Percentiles rank a stretch among this genome's conserved stretches.
These are phyloP conservation scores for Calcarisporium arbuscula DNA, from an alignment of 2,329 filamentous ascomycete genomes.

Conservation along the genomic window DNA sequence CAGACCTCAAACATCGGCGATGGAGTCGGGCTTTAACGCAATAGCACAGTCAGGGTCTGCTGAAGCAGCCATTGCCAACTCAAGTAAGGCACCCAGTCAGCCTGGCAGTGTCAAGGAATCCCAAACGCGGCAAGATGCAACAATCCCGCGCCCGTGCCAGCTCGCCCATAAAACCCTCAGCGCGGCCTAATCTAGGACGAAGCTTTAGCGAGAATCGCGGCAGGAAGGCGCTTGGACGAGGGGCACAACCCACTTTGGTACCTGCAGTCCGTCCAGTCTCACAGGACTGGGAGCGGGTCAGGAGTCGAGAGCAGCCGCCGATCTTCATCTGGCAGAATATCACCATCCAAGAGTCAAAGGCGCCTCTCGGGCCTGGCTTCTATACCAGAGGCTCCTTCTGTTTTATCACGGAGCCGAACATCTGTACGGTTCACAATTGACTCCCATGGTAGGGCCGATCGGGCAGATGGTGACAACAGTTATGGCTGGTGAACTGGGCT, in stretches of 20 bases:
- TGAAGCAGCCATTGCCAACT: slow-evolving; percentile 19
- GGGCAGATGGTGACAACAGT: slow-evolving; percentile 48
- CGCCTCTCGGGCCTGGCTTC: slow-evolving; percentile 47
- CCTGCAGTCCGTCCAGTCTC: slow-evolving; percentile 35
- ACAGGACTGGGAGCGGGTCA: slow-evolving; percentile 19
- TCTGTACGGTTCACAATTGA: slow-evolving; percentile 60
- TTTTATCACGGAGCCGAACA: slow-evolving; percentile 36
- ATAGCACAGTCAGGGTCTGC: slow-evolving; percentile 21
- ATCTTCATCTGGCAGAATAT: slow-evolving; percentile 39
- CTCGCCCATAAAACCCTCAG: slow-evolving; percentile 46
- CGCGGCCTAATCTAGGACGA: slow-evolving; percentile 43
- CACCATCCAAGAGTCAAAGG: slow-evolving; percentile 46
- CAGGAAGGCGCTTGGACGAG: slow-evolving; percentile 33
- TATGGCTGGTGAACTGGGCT: slow-evolving; percentile 26
- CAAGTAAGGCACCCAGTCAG: slow-evolving; percentile 31
- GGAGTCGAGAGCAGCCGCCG: slow-evolving; percentile 28
- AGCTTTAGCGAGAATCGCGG: slow-evolving; percentile 49
- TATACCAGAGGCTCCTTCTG: slow-evolving; percentile 46
- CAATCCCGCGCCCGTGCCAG: slow-evolving; percentile 35
- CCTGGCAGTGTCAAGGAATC: slow-evolving; percentile 39
- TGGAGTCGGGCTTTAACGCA: slow-evolving; percentile 32
- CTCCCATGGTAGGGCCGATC: slow-evolving; percentile 51
- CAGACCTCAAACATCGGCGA: slow-evolving; percentile 40
- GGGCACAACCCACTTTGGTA: slow-evolving; percentile 40
- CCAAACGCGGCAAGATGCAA: slow-evolving; percentile 31